Base-by-base conservation (phyloP, 2,329 filamentous ascomycete species). In the Nemania sp. region DNA sequence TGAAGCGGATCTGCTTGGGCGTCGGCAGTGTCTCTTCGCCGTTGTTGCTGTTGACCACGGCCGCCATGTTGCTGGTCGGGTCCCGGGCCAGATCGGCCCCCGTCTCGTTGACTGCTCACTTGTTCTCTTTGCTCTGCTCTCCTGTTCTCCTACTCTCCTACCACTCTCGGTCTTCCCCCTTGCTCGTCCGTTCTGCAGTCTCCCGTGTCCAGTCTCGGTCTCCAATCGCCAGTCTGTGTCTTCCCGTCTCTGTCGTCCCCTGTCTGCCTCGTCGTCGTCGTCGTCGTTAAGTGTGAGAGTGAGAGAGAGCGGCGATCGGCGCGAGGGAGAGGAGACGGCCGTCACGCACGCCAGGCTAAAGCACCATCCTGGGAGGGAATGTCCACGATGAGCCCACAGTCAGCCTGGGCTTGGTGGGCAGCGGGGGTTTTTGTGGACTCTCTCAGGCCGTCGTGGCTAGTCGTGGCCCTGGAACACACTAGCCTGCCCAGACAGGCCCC, bases 1-100 rank as follows among this genome's bases (percentile, higher is more conserved):
- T 89, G 70, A 92, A 93, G 64, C 89, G 86, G 62, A 90, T 89
- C 69, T 81, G 80, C 70, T 81, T 84, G 52, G 75, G 79, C 40
- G 75, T 70, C 53, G 77, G 73, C 57, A 73, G 66, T 63, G 68
- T 63, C 62, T 68, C 66, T 33, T 61, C 59, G 43, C 52, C 40
- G 54, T 66, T 66, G 63, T 53, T 41, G 54, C 66, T 66, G 63
- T 76, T 77, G 63, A 74, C 70, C 64, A 75, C 68, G 52, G 75
- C 74, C 61, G 76, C 72, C 78, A 81, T 81, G 59, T 66, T 72
- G 26, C 49, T 26, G 23, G 44, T 17, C 17, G 48, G 17, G 33
- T 54, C 34, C 34, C 26, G 41, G 30, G 47, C n/a, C n/a, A n/a
- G n/a, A n/a, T n/a, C 45, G 36, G 43, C 40, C 43, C n/a, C 28